These are phyloP conservation scores for Rhizoclosmatium globosum DNA, from an alignment of 192 early-diverging fungal genomes.

Conservation along the genomic window DNA sequence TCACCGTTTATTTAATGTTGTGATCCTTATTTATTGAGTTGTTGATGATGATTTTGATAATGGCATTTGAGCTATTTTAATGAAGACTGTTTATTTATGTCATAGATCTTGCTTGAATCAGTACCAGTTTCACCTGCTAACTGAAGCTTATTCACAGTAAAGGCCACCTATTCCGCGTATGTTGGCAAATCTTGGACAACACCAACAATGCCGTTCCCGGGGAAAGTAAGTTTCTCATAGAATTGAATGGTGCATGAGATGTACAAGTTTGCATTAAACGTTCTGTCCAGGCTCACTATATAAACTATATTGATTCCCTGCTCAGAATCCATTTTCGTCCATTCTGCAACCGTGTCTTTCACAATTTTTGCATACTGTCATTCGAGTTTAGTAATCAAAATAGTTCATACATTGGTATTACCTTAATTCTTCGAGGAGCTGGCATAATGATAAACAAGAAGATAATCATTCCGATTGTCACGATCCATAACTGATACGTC, in stretches of 20 bases:
- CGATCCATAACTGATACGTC: background rate
- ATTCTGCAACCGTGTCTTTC: background rate
- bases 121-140: no score
- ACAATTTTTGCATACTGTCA: background rate
- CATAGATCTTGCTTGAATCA: no score
- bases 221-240: constrained; percentile 14
- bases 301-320: constrained; percentile 28
- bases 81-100: no score
- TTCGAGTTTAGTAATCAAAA: background rate
- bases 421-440: background rate
- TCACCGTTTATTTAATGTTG: background rate
- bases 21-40: no score
- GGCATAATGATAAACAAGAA: background rate
- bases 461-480: background rate
- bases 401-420: background rate
- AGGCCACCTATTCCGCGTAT: background rate
- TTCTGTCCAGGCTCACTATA: background rate
- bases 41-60: no score
- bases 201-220: background rate
- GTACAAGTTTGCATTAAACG: constrained; percentile 20
- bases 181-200: background rate
- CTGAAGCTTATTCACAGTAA: no score
- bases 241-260: constrained; percentile 14
- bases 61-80: no score
- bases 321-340: constrained; percentile 18